These are phyloP conservation scores for Globisporangium okanoganense DNA, from an alignment of 352 stramenopile genomes.

Conservation along the genomic window DNA sequence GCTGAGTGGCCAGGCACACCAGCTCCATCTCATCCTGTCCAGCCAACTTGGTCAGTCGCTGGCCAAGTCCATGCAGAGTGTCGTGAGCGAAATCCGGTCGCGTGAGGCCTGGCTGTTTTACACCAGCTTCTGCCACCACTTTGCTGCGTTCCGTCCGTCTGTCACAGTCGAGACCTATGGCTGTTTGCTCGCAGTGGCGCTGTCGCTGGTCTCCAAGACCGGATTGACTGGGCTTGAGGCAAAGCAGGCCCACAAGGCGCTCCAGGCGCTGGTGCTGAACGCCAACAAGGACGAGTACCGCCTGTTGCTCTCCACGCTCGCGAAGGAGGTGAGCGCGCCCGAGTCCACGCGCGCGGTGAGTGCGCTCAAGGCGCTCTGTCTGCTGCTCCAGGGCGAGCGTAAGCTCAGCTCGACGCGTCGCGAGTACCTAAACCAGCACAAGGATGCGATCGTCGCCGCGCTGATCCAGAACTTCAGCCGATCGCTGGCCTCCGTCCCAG, in stretches of 20 bases:
- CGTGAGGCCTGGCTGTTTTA: conserved; percentile 51
- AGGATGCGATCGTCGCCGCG: conserved; percentile 39
- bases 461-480: conserved; percentile 45
- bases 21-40: conserved; percentile 7
- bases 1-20: neutral
- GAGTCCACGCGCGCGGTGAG: conserved; percentile 41
- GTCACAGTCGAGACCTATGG: conserved; percentile 59
- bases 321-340: conserved; percentile 42
- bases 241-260: conserved; percentile 12
- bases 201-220: conserved; percentile 23
- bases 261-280: conserved; percentile 45
- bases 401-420: conserved; percentile 52
- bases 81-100: conserved; percentile 19
- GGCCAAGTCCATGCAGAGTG: conserved; percentile 39
- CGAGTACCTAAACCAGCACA: conserved; percentile 44
- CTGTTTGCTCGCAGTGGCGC: conserved; percentile 49
- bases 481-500: conserved; percentile 21
- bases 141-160: conserved; percentile 36
- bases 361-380: conserved; percentile 45
- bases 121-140: conserved; percentile 46
- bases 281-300: conserved; percentile 71
- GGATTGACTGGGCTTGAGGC: neutral
- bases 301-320: conserved; percentile 54
- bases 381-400: conserved; percentile 55
- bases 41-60: conserved; percentile 32